Base-by-base conservation (phyloP, 805 yeast species). In the Nakazawaea sp. region DNA sequence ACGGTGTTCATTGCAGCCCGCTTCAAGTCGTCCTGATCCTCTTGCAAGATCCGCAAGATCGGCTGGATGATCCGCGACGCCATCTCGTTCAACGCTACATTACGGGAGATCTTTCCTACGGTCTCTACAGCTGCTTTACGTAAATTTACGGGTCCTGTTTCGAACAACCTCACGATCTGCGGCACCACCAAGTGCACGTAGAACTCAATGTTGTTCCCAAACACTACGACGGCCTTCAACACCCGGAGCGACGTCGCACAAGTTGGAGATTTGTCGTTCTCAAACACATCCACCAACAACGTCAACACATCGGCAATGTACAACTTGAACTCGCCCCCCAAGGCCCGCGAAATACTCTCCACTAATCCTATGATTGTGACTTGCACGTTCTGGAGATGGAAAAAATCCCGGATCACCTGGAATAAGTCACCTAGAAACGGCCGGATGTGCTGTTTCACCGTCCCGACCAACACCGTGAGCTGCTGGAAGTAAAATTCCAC, bases 51-150 rank as follows among this genome's bases (percentile, higher is more conserved):
- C 39, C 97, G 62, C 6, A 89, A 59, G 10, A 92, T 57, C 1
- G 97, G 90, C 48, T 90, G 97, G 19, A 92, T 75, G 35, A 92
- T 83, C 44, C 96, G 67, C 1, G 96, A 83, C 0, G 96, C 81
- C 86, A 88, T 81, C 46, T 90, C 97, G 40, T 77, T 78, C 38
- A 92, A 61, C 43, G 77, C 72, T 4, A 90, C 80, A 27, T 67
- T 72, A 46, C 76, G 78, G 1, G 95, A 78, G 19, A 92, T 58
- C 49, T 83, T 81, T 0, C 96, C 96, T 30, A 92, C 66, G 0
- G 95, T 78, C 33, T 80, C 81, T 39, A 92, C 79, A 0, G 97
- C 88, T 30, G 84, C 78, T 40, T 70, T 72, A 39, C 86, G 65
- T 24, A 90, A 66, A 12, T 64, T 62, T 1, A 77, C 62, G 1